phyloP scores from a whole-genome alignment of 139 green algal species.

The Closterium sp. region DNA sequence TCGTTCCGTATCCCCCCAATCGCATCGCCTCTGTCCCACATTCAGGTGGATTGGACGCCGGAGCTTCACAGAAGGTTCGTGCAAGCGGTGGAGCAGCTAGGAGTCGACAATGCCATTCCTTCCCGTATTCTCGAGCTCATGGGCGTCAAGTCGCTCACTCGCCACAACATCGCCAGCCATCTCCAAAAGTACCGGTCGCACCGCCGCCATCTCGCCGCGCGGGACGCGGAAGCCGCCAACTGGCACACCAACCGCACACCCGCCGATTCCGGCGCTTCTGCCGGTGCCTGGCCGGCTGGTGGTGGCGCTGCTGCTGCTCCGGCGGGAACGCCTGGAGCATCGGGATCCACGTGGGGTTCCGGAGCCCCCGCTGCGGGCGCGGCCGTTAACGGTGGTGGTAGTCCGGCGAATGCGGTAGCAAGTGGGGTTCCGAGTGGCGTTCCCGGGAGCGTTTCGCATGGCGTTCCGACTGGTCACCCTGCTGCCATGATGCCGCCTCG shows the following conservation, averaged over 20 bases:
- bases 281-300: not conserved
- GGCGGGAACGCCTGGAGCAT: not conserved
- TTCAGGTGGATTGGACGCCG: constrained; percentile 61
- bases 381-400: not conserved
- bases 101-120: constrained; percentile 62
- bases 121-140: constrained; percentile 60
- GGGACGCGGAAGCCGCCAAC: constrained; percentile 40
- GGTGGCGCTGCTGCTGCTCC: not conserved
- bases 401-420: not conserved
- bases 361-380: not conserved
- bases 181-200: constrained; percentile 59
- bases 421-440: not conserved
- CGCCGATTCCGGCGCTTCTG: not conserved
- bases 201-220: constrained; percentile 26
- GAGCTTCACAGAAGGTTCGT: constrained; percentile 61
- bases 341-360: not conserved
- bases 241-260: constrained; percentile 18
- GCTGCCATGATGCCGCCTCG: not conserved
- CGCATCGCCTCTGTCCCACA: not conserved
- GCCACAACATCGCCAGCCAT: constrained; percentile 64
- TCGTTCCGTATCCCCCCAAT: not conserved
- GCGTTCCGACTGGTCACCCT: not conserved
- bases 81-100: constrained; percentile 58
- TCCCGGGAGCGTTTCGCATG: not conserved
- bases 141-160: constrained; percentile 57